Evolutionary conservation across 805 yeast species (phyloP).

Genomic region (Candida caryicola): DNA sequence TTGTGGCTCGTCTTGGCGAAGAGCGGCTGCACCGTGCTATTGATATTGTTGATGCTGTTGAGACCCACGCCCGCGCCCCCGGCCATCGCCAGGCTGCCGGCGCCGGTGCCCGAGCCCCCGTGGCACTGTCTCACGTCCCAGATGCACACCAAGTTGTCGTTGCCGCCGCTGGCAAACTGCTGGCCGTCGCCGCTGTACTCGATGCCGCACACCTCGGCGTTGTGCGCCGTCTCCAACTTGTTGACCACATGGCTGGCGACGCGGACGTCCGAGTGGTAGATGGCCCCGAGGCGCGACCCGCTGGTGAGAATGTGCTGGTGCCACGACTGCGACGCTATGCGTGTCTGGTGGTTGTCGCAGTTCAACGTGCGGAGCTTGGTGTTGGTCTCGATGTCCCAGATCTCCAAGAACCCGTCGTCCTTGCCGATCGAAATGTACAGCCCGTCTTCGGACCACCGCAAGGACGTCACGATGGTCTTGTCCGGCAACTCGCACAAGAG

Average conservation of each 20-base stretch:
- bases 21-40: conserved; percentile 45
- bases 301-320: conserved; percentile 72
- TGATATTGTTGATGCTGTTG: conserved; percentile 3
- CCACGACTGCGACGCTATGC: conserved; percentile 88
- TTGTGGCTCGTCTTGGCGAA: conserved; percentile 76
- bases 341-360: conserved; percentile 57
- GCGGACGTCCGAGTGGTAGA: conserved; percentile 88
- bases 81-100: no score
- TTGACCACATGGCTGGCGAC: conserved; percentile 71
- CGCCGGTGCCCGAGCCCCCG: conserved; percentile 22
- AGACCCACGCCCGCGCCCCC: conserved; percentile 6
- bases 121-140: conserved; percentile 74
- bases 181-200: conserved; percentile 82
- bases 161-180: conserved; percentile 89
- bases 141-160: conserved; percentile 86
- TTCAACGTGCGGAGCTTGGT: conserved; percentile 76
- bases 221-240: conserved; percentile 51
- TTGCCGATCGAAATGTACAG: conserved; percentile 80
- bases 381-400: conserved; percentile 87
- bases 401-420: conserved; percentile 79
- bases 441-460: conserved; percentile 91
- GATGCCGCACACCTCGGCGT: conserved; percentile 90
- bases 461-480: conserved; percentile 58
- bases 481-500: conserved; percentile 53
- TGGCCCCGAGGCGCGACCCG: conserved; percentile 85